Conservation (phyloP, 2,329 filamentous ascomycete genomes). For the Alternaria sp. region DNA sequence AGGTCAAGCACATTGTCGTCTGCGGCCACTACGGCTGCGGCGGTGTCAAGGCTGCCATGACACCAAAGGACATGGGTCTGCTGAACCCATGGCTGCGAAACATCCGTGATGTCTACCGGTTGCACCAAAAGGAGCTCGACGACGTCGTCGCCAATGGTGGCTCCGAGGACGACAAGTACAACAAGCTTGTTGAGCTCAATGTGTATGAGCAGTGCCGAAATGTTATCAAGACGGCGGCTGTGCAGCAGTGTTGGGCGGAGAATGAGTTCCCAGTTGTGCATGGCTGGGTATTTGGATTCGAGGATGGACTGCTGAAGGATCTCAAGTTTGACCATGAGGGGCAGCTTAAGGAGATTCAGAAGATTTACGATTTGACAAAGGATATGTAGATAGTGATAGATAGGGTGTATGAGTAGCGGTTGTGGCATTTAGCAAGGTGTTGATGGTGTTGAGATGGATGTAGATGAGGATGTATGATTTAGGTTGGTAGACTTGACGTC, state of each 20-base stretch:
- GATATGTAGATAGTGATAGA: constrained; percentile 5
- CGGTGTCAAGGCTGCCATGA: constrained; percentile 69
- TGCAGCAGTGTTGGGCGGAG: constrained; percentile 66
- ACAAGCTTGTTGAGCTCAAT: constrained; percentile 49
- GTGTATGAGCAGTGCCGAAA: constrained; percentile 51
- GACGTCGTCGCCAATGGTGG: constrained; percentile 25
- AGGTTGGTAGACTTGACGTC: background rate
- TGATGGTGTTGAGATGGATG: background rate
- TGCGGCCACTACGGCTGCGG: constrained; percentile 75
- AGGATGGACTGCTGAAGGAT: constrained; percentile 72
- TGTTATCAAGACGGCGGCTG: constrained; percentile 58
- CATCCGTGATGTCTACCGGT: constrained; percentile 76
- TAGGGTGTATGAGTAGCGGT: constrained; percentile 11
- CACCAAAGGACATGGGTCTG: constrained; percentile 72
- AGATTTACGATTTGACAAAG: constrained; percentile 65
- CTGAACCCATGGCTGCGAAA: constrained; percentile 78
- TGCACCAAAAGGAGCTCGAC: constrained; percentile 75
- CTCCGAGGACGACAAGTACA: constrained; percentile 41
- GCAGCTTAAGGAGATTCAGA: constrained; percentile 66
- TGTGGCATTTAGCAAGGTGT: constrained; percentile 18
- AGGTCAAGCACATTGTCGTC: constrained; percentile 73
- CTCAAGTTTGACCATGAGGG: constrained; percentile 69
- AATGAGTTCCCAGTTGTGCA: constrained; percentile 74
- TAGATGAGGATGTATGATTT: background rate
- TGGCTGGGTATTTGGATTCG: constrained; percentile 76